Base-by-base conservation (phyloP, 805 yeast genomes). In the Candida ipomoeae region DNA sequence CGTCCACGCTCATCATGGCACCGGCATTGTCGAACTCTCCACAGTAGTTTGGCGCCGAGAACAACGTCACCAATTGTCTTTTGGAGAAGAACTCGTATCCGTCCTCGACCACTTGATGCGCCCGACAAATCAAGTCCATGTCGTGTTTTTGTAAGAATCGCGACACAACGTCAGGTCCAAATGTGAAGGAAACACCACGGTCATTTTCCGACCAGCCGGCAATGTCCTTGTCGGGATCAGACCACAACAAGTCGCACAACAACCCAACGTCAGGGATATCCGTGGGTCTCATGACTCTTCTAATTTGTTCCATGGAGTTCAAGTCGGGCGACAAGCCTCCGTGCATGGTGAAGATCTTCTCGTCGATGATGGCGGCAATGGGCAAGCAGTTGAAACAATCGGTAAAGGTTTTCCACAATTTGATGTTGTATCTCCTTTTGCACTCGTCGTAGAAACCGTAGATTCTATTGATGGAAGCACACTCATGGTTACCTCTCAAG, bases 1-100 rank as follows among this genome's bases (percentile, higher is more conserved):
- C 98, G 70, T 94, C 98, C 51, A 92, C 98, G 64, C 95, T 84
- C 99, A 92, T 92, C 98, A 94, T 94, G 39, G 99, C 99, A 65
- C 98, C 99, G 2, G 98, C 97, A 66, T 92, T 92, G 71, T 92
- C 99, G 67, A 92, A 92, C 71, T 94, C 98, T 63, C 99, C 99
- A 80, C 98, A 94, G 70, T 91, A 91, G 73, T 94, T 94, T 61
- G 99, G 99, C 51, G 99, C 99, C 48, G 94, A 84, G 69, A 92
- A 92, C 59, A 92, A 78, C 32, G 99, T 92, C 45, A 92, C 98
- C 66, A 92, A 80, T 72, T 92, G 98, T 66, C 98, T 86, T 70
- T 92, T 92, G 57, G 94, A 83, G 71, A 94, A 92, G 68, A 92
- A 92, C 76, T 92, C 98, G 71, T 94, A 92, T 59, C 99, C 99